phyloP scores from a whole-genome alignment of 768 basidiomycete genomes.

The Cyathus striatus region DNA sequence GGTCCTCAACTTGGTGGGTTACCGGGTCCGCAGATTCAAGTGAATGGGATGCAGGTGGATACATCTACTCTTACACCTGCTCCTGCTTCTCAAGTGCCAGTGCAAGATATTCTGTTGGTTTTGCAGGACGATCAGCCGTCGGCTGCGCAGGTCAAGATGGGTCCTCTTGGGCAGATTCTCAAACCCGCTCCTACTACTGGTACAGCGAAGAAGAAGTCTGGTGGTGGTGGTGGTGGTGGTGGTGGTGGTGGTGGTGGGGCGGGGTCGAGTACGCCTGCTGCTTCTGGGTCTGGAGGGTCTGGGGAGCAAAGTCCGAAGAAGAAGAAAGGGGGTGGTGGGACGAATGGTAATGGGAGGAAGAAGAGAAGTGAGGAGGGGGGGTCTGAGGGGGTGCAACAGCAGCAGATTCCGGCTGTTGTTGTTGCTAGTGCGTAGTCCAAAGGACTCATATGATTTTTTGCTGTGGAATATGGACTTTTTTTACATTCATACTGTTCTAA shows the following conservation, averaged over 20 bases:
- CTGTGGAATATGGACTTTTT: neutral
- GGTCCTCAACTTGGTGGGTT: conserved; percentile 11
- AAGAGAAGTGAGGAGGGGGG: conserved; percentile 23
- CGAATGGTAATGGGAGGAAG: conserved; percentile 44
- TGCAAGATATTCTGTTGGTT: conserved; percentile 23
- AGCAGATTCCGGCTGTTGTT: conserved; percentile 20
- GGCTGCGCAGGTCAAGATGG: conserved; percentile 62
- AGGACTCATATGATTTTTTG: neutral
- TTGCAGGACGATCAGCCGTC: conserved; percentile 65
- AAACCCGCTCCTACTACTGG: conserved; percentile 39
- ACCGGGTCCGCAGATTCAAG: neutral
- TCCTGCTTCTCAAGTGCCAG: conserved; percentile 6
- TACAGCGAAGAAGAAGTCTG: conserved; percentile 59
- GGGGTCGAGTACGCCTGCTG: conserved; percentile 5
- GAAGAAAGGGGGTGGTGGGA: conserved; percentile 40
- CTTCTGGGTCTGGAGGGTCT: conserved; percentile 6
- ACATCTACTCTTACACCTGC: conserved; percentile 6
- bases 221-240: conserved; percentile 8
- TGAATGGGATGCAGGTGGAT: neutral
- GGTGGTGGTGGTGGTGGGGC: neutral
- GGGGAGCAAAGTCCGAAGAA: conserved; percentile 27
- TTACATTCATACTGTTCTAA: neutral
- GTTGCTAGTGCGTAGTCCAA: conserved; percentile 19
- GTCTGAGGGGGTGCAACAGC: conserved; percentile 6
- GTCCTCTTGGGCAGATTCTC: conserved; percentile 73